A percentile compares a stretch with the other conserved stretches of the same genome.
Evolutionary conservation across 202 grass and related monocot genomes (phyloP).

Genomic region (Saccharum hybrid): DNA sequence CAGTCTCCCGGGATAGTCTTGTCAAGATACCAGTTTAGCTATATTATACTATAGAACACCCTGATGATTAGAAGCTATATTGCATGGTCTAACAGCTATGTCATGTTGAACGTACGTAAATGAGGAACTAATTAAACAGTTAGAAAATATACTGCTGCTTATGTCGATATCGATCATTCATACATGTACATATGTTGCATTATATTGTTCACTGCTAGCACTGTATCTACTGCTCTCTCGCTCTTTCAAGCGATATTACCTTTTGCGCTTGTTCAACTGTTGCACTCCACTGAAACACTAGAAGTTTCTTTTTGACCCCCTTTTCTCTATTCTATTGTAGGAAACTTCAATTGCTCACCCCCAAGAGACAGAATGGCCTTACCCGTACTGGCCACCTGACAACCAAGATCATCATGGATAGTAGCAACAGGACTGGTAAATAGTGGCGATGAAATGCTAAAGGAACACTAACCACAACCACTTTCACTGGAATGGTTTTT

Average conservation of each 20-base stretch:
- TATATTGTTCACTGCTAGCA: not conserved
- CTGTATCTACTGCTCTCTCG: not conserved
- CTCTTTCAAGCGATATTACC: not conserved
- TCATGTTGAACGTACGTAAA: slow-evolving; percentile 3
- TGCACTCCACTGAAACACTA: slow-evolving; percentile 41
- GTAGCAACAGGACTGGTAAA: slow-evolving; percentile 62
- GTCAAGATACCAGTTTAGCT: slow-evolving; percentile 14
- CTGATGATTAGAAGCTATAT: not conserved
- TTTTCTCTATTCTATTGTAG: slow-evolving; percentile 59
- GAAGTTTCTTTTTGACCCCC: slow-evolving; percentile 53
- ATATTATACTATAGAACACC: not conserved
- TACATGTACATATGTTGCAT: not conserved
- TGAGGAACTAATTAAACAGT: not conserved
- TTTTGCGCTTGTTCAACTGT: slow-evolving; percentile 39
- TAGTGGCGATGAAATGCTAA: slow-evolving; percentile 45
- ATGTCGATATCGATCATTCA: not conserved
- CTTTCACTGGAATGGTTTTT: slow-evolving; percentile 52
- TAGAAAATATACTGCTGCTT: not conserved
- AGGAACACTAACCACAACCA: slow-evolving; percentile 50
- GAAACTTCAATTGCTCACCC: slow-evolving; percentile 82
- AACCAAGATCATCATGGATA: slow-evolving; percentile 98
- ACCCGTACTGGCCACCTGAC: slow-evolving; percentile 84
- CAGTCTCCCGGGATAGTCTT: not conserved
- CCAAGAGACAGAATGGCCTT: slow-evolving; percentile 99
- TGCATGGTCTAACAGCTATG: not conserved